Evolutionary conservation across 2,329 filamentous ascomycete genomes (phyloP), one percentile per base, ranked within the genome.

Genomic region (Cladosporium sp.): DNA sequence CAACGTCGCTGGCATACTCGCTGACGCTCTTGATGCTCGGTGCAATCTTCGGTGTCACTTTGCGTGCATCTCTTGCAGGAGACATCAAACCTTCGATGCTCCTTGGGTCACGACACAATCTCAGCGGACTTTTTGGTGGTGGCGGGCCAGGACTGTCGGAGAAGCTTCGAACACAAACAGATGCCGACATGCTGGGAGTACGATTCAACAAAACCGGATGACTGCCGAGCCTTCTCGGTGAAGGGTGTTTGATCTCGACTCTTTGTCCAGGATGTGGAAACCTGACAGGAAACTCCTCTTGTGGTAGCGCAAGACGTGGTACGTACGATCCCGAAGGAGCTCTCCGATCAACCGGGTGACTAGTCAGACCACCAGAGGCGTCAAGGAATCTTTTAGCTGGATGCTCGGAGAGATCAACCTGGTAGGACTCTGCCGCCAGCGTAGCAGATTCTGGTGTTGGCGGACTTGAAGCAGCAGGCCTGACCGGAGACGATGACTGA

Each of bases 121-220:
- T 66, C 37, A 77, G 64, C 2, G 76, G 75, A 60, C 73, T 76
- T 10, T 70, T 71, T n/a, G 75, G 74, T 18, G 75, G 75, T 14
- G 75, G 75, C 23, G 75, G 74, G 52, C 75, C 76, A 28, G 75
- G 75, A 60, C 73, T 75, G 21, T 74, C 70, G 0, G 73, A 72
- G 18, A 74, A 55, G 37, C 71, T 73, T 46, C 72, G 64, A 28
- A 68, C 69, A 26, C 72, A 71, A 44, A 74, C 61, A 2, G 71
- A 70, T 3, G 72, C 70, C 21, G 72, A 70, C 18, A 76, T 71
- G 65, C 74, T 76, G 0, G 75, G 74, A 16, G 71, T 70, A 44
- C 74, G 67, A n/a, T 75, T 71, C 33, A 74, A 60, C 14, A 76
- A 66, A 8, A 73, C 68, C 7, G 72, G 69, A 63, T 75, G 71